These are phyloP conservation scores for Pseudogymnoascus sp. DNA, from an alignment of 2,329 filamentous ascomycete species.

Conservation along the genomic window DNA sequence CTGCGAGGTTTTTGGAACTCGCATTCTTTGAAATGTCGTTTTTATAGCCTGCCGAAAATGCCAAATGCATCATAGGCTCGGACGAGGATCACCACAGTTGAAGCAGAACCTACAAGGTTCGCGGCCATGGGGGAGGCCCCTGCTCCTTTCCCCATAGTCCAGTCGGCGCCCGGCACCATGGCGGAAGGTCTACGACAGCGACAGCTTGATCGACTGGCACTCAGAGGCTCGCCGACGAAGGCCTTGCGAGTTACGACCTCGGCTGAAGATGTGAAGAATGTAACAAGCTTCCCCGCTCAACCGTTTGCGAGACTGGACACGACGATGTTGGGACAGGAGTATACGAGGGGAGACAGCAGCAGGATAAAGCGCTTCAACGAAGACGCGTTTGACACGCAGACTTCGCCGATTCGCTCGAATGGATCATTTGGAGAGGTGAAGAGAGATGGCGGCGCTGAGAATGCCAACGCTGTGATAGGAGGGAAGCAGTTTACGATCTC, in stretches of 20 bases:
- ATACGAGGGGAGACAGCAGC: slow-evolving; percentile 14
- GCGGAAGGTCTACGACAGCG: slow-evolving; percentile 26
- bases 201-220: slow-evolving; percentile 29
- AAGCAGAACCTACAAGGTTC: not conserved
- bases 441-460: slow-evolving; percentile 52
- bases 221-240: slow-evolving; percentile 25
- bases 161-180: slow-evolving; percentile 3
- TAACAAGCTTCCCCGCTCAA: slow-evolving; percentile 21
- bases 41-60: not conserved
- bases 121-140: not conserved
- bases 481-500: slow-evolving; percentile 58
- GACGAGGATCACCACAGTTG: slow-evolving; percentile 8
- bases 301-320: slow-evolving; percentile 19
- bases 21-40: slow-evolving; percentile 2
- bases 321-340: slow-evolving; percentile 1
- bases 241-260: slow-evolving; percentile 18
- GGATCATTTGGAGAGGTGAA: slow-evolving; percentile 40
- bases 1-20: slow-evolving; percentile 1
- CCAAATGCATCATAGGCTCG: slow-evolving; percentile 5
- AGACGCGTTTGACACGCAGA: slow-evolving; percentile 25
- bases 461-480: slow-evolving; percentile 44
- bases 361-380: slow-evolving; percentile 21
- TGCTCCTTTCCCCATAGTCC: slow-evolving; percentile 1
- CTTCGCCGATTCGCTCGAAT: slow-evolving; percentile 4
- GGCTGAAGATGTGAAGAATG: slow-evolving; percentile 20